phyloP scores from a whole-genome alignment of 768 basidiomycete genomes.

The Crucibulum laeve region DNA sequence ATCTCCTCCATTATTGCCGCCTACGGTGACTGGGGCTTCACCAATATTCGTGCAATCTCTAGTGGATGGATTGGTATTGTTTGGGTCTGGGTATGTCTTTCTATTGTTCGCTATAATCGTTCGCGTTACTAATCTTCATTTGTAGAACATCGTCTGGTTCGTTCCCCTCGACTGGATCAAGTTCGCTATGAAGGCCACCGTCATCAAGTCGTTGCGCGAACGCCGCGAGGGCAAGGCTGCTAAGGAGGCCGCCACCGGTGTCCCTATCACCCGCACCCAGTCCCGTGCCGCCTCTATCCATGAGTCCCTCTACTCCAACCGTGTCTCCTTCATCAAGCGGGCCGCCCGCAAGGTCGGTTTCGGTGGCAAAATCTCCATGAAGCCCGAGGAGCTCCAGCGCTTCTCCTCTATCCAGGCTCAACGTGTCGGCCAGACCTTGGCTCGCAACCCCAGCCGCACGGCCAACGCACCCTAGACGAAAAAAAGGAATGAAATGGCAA shows the following conservation, averaged over 20 bases:
- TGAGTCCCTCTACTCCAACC: conserved; percentile 93
- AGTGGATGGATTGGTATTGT: conserved; percentile 97
- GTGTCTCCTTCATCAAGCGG: conserved; percentile 87
- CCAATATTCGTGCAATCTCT: conserved; percentile 70
- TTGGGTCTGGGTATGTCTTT: conserved; percentile 83
- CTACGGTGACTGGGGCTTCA: conserved; percentile 95
- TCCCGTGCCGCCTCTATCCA: conserved; percentile 91
- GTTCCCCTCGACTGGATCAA: conserved; percentile 93
- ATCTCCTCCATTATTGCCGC: conserved; percentile 94
- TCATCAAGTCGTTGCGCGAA: conserved; percentile 80
- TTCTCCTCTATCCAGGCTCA: conserved; percentile 86
- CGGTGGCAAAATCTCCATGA: conserved; percentile 70
- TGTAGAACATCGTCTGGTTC: conserved; percentile 93
- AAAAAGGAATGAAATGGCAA: not conserved
- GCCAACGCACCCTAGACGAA: not conserved
- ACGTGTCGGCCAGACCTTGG: conserved; percentile 68
- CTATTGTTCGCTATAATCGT: not conserved
- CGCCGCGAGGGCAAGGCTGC: conserved; percentile 47
- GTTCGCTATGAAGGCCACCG: conserved; percentile 91
- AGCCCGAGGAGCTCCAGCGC: conserved; percentile 77
- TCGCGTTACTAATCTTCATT: not conserved
- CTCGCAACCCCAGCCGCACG: conserved; percentile 55
- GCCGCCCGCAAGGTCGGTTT: conserved; percentile 87
- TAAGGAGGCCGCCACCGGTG: conserved; percentile 36
- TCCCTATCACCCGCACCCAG: conserved; percentile 80